Evolutionary conservation across 2,329 filamentous ascomycete species (phyloP).

Genomic region (Alternaria gaisen): DNA sequence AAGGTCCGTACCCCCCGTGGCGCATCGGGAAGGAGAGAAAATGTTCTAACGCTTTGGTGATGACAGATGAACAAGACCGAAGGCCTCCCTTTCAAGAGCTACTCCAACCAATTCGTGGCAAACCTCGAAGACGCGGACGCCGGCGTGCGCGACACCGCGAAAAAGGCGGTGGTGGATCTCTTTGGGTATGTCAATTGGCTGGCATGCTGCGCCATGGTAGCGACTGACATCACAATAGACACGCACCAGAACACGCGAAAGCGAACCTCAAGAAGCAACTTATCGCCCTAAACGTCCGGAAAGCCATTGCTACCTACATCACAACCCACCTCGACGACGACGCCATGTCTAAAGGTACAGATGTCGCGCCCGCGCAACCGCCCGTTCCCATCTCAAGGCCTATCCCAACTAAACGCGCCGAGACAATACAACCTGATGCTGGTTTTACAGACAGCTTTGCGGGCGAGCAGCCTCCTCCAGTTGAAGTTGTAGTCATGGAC

Average conservation of each 20-base stretch:
- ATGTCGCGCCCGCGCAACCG: constrained; percentile 30
- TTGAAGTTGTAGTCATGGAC: constrained; percentile 74
- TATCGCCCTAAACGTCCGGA: constrained; percentile 82
- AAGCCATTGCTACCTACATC: constrained; percentile 84
- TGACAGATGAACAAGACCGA: constrained; percentile 80
- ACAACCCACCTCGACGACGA: constrained; percentile 78
- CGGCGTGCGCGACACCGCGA: constrained; percentile 84
- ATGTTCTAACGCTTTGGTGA: constrained; percentile 23
- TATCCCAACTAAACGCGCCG: constrained; percentile 44
- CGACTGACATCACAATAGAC: constrained; percentile 58
- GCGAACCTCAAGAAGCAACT: constrained; percentile 88
- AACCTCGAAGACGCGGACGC: constrained; percentile 90
- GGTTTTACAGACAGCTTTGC: constrained; percentile 55
- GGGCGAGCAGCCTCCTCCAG: constrained; percentile 68
- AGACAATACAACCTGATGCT: constrained; percentile 52
- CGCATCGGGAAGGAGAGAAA: constrained; percentile 1
- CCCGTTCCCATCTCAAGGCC: constrained; percentile 38
- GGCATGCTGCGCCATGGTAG: background rate
- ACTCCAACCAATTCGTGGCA: constrained; percentile 83
- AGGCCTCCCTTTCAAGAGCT: constrained; percentile 80
- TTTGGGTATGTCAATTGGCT: constrained; percentile 68
- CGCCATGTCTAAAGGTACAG: constrained; percentile 53
- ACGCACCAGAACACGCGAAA: constrained; percentile 83
- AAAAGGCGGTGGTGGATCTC: constrained; percentile 82
- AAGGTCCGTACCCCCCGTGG: constrained; percentile 61